These are phyloP conservation scores for Oryza longistaminata DNA, from an alignment of 176 grass and related monocot species.

Conservation along the genomic window DNA sequence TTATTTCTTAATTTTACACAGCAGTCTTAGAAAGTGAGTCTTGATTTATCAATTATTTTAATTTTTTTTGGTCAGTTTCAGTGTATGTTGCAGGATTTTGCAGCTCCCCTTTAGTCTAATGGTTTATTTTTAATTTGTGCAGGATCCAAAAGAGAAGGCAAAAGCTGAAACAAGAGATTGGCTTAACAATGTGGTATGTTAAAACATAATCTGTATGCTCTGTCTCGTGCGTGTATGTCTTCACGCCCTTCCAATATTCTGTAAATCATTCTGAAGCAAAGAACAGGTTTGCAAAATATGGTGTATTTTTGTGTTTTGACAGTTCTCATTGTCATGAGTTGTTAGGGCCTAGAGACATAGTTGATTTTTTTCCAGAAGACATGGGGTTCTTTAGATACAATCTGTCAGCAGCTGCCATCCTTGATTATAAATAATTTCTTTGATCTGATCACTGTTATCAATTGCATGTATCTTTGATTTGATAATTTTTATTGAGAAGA, in stretches of 20 bases:
- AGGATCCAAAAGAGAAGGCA: constrained; percentile 98
- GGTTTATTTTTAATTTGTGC: constrained; percentile 32
- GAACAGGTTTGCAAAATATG: background rate
- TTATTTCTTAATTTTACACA: background rate
- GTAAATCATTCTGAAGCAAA: background rate
- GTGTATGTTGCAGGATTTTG: constrained; percentile 17
- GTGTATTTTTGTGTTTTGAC: constrained; percentile 15
- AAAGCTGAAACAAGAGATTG: constrained; percentile 98
- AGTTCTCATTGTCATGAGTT: background rate
- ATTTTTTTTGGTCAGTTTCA: constrained; percentile 35
- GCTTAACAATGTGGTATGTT: constrained; percentile 95
- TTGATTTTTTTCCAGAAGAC: background rate
- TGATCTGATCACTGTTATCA: constrained; percentile 9
- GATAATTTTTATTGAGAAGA: constrained; percentile 13
- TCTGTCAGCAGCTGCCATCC: background rate
- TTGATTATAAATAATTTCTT: constrained; percentile 30
- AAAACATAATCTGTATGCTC: constrained; percentile 9
- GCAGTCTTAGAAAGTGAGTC: background rate
- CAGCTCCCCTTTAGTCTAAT: background rate
- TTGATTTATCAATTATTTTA: constrained; percentile 7
- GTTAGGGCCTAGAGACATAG: background rate
- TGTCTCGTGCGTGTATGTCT: background rate
- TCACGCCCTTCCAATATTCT: constrained; percentile 4
- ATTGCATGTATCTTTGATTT: constrained; percentile 20
- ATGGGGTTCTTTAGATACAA: background rate